phyloP scores from a whole-genome alignment of 2,329 filamentous ascomycete genomes.

The Cercospora sp. region DNA sequence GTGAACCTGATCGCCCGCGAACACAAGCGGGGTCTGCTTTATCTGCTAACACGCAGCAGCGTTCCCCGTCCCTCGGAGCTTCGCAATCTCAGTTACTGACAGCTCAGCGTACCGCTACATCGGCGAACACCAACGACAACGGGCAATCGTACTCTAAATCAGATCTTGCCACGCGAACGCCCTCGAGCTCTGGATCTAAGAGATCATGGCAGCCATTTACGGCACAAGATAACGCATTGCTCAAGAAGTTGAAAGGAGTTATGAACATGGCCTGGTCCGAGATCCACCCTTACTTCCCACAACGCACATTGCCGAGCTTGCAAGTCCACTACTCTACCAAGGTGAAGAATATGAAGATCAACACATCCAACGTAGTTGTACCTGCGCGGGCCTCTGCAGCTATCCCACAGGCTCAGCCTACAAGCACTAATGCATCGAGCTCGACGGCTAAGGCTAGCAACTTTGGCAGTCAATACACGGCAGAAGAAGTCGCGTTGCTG shows the following conservation, averaged over 20 bases:
- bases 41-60: background rate
- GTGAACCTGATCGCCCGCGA: background rate
- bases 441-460: background rate
- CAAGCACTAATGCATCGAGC: background rate
- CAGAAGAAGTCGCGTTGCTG: slow-evolving; percentile 39
- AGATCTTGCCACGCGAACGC: background rate
- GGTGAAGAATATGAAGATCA: slow-evolving; percentile 10
- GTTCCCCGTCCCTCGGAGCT: background rate
- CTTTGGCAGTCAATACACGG: slow-evolving; percentile 25
- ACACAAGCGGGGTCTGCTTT: background rate
- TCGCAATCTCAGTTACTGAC: background rate
- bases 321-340: slow-evolving; percentile 33
- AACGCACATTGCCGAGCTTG: slow-evolving; percentile 34
- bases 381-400: background rate
- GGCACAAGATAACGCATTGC: slow-evolving; percentile 35
- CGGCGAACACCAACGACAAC: background rate
- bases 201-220: slow-evolving; percentile 24
- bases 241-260: slow-evolving; percentile 46
- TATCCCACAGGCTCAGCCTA: background rate
- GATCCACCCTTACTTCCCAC: slow-evolving; percentile 40
- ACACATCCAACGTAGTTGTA: background rate
- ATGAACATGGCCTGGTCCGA: slow-evolving; percentile 40
- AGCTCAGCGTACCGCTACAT: background rate
- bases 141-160: background rate
- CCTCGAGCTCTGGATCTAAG: background rate